Evolutionary conservation across 805 yeast genomes (phyloP).

Genomic region (Schizosaccharomyces japonicus): DNA sequence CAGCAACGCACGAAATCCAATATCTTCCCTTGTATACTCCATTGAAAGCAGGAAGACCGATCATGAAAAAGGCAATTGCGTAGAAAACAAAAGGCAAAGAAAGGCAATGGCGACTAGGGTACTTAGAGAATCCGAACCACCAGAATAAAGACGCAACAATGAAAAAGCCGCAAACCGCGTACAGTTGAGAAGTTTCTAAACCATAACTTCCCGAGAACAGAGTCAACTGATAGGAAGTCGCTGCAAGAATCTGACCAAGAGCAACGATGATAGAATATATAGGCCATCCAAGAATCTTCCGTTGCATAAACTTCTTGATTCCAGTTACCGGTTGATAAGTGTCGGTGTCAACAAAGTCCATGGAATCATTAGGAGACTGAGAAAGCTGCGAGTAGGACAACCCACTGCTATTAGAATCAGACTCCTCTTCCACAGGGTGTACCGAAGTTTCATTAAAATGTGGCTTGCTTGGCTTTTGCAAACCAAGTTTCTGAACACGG

Average conservation of each 20-base stretch:
- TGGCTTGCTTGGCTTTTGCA: not conserved
- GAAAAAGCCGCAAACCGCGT: not conserved
- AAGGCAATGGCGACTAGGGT: not conserved
- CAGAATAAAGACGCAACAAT: not conserved
- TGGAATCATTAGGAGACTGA: constrained; percentile 1
- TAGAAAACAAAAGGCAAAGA: not conserved
- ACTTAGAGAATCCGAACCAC: not conserved
- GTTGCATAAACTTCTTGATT: not conserved
- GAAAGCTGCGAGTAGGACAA: not conserved
- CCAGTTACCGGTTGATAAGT: not conserved
- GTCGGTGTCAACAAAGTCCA: no score
- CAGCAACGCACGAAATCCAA: constrained; percentile 1
- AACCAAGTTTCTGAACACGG: not conserved
- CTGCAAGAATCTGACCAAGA: constrained; percentile 4
- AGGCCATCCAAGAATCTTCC: constrained; percentile 3
- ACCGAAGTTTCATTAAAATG: not conserved
- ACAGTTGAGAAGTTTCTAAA: not conserved
- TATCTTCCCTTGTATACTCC: not conserved
- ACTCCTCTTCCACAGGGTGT: not conserved
- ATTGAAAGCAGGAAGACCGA: not conserved
- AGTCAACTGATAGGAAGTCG: constrained; percentile 3
- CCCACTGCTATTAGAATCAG: not conserved
- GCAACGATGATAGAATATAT: constrained; percentile 2
- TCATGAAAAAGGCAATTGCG: constrained; percentile 2
- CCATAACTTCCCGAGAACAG: not conserved